Percentiles rank a stretch among this genome's conserved stretches.
Conservation (phyloP, 2,329 filamentous ascomycete genomes). For the Arthroderma sp. region DNA sequence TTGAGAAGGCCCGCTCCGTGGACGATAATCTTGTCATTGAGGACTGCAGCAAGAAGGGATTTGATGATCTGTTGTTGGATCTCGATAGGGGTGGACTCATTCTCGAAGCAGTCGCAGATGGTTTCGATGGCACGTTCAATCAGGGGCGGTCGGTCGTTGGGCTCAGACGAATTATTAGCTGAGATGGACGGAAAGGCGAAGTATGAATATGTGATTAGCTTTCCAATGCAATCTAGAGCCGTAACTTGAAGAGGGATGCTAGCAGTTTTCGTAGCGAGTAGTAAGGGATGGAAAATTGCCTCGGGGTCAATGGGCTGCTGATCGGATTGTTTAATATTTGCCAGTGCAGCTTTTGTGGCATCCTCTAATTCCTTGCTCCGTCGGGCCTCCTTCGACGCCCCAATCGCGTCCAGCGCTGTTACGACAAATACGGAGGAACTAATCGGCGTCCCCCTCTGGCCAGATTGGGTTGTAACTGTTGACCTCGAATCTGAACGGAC, state of each 20-base stretch:
- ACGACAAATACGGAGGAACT: constrained; percentile 95
- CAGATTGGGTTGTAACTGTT: constrained; percentile 40
- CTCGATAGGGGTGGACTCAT: constrained; percentile 81
- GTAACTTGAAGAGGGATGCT: constrained; percentile 78
- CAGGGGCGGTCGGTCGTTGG: constrained; percentile 45
- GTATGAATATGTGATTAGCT: constrained; percentile 97
- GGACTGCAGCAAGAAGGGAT: constrained; percentile 81
- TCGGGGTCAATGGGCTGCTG: constrained; percentile 75
- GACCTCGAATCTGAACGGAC: constrained; percentile 47
- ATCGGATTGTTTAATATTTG: constrained; percentile 75
- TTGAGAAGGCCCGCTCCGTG: constrained; percentile 93
- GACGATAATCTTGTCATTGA: constrained; percentile 98
- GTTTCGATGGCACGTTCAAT: constrained; percentile 98
- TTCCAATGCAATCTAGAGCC: constrained; percentile 93
- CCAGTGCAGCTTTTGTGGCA: constrained; percentile 65
- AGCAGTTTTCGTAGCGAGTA: constrained; percentile 74
- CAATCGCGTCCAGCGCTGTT: constrained; percentile 83
- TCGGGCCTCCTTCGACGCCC: constrained; percentile 77
- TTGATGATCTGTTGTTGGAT: constrained; percentile 98
- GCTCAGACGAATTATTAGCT: constrained; percentile 26
- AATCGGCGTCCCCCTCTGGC: constrained; percentile 51
- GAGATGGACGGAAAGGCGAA: constrained; percentile 57
- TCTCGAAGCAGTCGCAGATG: constrained; percentile 98
- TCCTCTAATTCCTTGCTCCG: constrained; percentile 75
- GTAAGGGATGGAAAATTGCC: constrained; percentile 77